Base-by-base conservation (phyloP, 352 stramenopile species). In the Plasmopara muralis region DNA sequence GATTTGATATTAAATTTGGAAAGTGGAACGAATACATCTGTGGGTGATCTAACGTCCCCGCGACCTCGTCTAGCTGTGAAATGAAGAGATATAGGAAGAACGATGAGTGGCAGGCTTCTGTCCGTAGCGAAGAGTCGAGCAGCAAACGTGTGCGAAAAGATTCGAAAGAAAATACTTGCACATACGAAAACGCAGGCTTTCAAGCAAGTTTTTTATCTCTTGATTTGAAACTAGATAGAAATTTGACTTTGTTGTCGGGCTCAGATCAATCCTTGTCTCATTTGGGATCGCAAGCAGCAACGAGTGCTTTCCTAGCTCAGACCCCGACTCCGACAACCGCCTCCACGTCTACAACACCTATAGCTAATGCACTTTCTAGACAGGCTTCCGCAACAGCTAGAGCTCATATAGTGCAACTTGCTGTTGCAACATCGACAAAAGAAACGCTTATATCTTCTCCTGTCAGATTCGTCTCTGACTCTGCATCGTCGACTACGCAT, bases 71-170 rank as follows among this genome's bases (percentile, higher is more conserved):
- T 55, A 37, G 29, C 41, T 34, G 31, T 47, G 33, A 57, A 8
- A 10, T 39, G 18, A 56, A 64, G 30, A 57, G 41, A 45, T 9
- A 33, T 31, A 16, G 30, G 10, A 42, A 55, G 3, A 37, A 48
- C 29, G 45, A 28, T 31, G 25, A 49, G 12, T 37, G 35, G 5
- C 20, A 49, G 12, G n/a, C 7, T 30, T 37, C 51, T 29, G 16
- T 30, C 14, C 7, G n/a, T 13, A 46, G 8, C 25, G 33, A 49
- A 40, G 12, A 47, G 15, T 37, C 41, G 20, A 50, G 39, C 9
- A 59, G 13, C 39, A 69, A 69, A 15, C 61, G 61, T 12, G 47
- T 40, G 29, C 37, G 50, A n/a, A 44, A 50, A 15, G 39, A 62
- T 43, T 16, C 4, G 15, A 39, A 50, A 43, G 6, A 13, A 18